Base-by-base conservation (phyloP, 352 stramenopile species). In the Phytophthora rubi region DNA sequence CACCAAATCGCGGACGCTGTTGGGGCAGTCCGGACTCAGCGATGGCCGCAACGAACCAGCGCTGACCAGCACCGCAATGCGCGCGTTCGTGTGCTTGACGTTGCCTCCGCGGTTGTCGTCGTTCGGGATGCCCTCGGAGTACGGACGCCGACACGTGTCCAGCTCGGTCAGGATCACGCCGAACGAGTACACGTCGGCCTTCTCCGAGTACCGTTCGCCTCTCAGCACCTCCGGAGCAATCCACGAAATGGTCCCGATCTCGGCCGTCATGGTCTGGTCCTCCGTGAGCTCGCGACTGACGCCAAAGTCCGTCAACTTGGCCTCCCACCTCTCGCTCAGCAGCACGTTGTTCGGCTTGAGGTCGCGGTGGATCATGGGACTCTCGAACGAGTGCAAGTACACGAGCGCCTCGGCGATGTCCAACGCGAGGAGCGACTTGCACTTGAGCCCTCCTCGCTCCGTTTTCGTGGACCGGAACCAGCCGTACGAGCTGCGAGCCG, bases 181-280 rank as follows among this genome's bases (percentile, higher is more conserved):
- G 59, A 91, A 91, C 18, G 81, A 89, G 69, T 92, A 95, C 13
- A 95, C 74, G 49, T 95, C 87, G 16, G 85, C 80, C 59, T 89
- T 88, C 63, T 90, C 79, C 2, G 77, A 88, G 60, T 89, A 94
- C 30, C 72, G 61, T 60, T 90, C 72, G 21, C 81, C 81, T 13
- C 79, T 62, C 13, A 95, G 53, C 33, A 94, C 83, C 62, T 95
- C 87, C 3, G 87, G 87, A 2, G 86, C 86, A 28, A 86, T 89
- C 83, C 84, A 94, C 1, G 69, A 84, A 5, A 81, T 73, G 0
- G 80, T 93, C 9, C 85, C 85, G 37, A 82, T 83, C 57, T 89
- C 80, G 1, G 81, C 78, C 9, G 81, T 83, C 73, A 83, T 86
- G 0, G 75, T 82, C 9, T 68, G 70, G 49, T 65, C 77, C 51